phyloP scores from a whole-genome alignment of 352 stramenopile species.

The Pythium dissimile region DNA sequence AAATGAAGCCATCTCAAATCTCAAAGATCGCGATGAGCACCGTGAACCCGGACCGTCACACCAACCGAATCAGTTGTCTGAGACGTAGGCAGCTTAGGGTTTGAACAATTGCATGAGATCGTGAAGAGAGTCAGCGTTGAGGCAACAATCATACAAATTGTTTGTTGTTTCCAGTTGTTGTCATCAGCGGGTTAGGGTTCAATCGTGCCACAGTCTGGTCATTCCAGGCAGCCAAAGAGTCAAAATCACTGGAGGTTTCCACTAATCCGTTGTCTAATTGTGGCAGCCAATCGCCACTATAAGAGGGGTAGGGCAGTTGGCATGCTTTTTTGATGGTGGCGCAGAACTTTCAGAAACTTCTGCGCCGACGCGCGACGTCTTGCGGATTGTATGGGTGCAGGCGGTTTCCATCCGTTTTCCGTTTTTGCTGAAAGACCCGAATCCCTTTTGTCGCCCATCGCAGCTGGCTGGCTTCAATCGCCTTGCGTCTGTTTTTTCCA shows the following conservation, averaged over 20 bases:
- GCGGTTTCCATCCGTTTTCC: constrained; percentile 24
- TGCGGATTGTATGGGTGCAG: constrained; percentile 11
- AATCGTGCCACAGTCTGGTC: constrained; percentile 1
- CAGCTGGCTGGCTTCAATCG: constrained; percentile 7
- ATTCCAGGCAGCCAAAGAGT: constrained; percentile 4
- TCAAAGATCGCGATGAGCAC: no score
- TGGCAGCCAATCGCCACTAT: constrained; percentile 17
- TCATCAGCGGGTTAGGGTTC: constrained; percentile 11
- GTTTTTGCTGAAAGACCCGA: constrained; percentile 14
- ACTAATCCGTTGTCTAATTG: constrained; percentile 9
- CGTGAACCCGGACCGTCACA: no score
- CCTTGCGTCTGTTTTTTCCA: constrained; percentile 18
- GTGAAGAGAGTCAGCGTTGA: constrained; percentile 20
- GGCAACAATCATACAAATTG: constrained; percentile 7
- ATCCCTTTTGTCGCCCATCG: constrained; percentile 8
- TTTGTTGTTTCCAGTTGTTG: neutral
- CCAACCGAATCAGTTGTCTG: no score
- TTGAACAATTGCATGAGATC: no score
- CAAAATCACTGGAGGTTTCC: neutral
- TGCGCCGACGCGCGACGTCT: constrained; percentile 1
- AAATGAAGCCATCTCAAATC: no score
- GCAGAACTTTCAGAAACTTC: constrained; percentile 16
- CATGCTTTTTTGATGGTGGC: neutral
- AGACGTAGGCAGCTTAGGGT: no score
- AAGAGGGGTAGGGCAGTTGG: constrained; percentile 1